Evolutionary conservation across 2,329 filamentous ascomycete genomes (phyloP), one percentile per base, ranked within the genome.

Genomic region (Aspergillus costaricaensis): DNA sequence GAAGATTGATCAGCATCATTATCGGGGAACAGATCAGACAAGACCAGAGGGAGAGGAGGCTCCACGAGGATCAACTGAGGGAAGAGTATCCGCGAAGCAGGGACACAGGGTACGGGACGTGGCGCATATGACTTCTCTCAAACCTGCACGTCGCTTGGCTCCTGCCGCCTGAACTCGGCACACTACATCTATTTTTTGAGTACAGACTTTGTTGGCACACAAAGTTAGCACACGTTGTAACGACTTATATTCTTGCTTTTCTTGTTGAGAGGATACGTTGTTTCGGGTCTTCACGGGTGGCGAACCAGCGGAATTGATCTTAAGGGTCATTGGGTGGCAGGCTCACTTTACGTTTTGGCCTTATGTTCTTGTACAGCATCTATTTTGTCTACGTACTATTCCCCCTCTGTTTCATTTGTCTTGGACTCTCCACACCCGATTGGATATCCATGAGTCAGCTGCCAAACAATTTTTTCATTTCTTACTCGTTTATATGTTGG

Each of bases 11-110:
- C 59, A 79, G 79, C 60, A 74, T 81, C 58, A 79, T 80, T 27
- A 77, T 81, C 68, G 79, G 79, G 36, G 79, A 80, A 64, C 76
- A 78, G 60, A 75, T 80, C 53, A 71, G 79, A 67, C 72, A 72
- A 55, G 77, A 80, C 60, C 66, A 67, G 58, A 77, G 75, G 62
- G 67, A 67, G 57, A 70, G 69, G 59, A 70, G 69, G 59, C 64
- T 63, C 25, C 57, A 63, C 51, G 68, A 54, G 21, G 61, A 60
- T 53, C 58, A 27, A 30, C 43, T 53, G 32, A 55, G 50, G 50
- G 38, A 19, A n/a, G 52, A 51, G 39, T n/a, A 51, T 23, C 30
- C 47, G 41, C 41, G 36, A 50, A 58, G 17, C 51, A 55, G 68
- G 50, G 63, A 64, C 44, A 60, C 64, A 32, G 70, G 68, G 38